Evolutionary conservation across 768 basidiomycete species (phyloP).

Genomic region (Inosperma sp.): DNA sequence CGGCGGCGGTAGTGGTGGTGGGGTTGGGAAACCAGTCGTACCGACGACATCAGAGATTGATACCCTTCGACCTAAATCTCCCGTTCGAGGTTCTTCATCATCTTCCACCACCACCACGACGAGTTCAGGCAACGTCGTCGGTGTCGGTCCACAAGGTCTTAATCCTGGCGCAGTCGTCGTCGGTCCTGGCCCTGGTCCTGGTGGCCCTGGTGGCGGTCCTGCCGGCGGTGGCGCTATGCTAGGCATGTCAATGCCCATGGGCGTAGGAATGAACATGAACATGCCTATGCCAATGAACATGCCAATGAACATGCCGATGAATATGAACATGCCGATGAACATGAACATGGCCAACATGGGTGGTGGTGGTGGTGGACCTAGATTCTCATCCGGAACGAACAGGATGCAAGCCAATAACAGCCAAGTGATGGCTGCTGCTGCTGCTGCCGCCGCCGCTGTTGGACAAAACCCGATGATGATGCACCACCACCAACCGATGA

Average conservation of each 20-base stretch:
- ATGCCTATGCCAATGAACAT: constrained; percentile 5
- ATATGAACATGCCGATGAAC: constrained; percentile 2
- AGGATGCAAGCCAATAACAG: neutral
- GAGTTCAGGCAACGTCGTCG: constrained; percentile 9
- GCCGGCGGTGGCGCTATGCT: neutral
- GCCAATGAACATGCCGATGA: constrained; percentile 31
- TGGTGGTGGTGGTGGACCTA: neutral
- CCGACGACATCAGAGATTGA: constrained; percentile 27
- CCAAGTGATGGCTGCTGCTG: neutral
- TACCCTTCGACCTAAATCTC: constrained; percentile 25
- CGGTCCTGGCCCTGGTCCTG: too few species aligned
- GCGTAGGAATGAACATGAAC: neutral
- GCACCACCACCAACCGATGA: constrained; percentile 22
- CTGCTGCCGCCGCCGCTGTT: neutral
- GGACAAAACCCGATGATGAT: constrained; percentile 14
- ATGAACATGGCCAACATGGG: constrained; percentile 5
- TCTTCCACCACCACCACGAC: too few species aligned
- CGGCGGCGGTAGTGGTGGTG: constrained; percentile 9
- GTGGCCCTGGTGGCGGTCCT: too few species aligned
- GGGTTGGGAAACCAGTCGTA: constrained; percentile 21
- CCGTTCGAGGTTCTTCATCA: too few species aligned
- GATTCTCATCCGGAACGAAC: neutral
- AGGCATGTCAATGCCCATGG: constrained; percentile 3
- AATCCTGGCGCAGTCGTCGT: too few species aligned
- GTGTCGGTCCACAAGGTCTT: neutral